phyloP scores from a whole-genome alignment of 805 yeast genomes.

The Starmerella apis region DNA sequence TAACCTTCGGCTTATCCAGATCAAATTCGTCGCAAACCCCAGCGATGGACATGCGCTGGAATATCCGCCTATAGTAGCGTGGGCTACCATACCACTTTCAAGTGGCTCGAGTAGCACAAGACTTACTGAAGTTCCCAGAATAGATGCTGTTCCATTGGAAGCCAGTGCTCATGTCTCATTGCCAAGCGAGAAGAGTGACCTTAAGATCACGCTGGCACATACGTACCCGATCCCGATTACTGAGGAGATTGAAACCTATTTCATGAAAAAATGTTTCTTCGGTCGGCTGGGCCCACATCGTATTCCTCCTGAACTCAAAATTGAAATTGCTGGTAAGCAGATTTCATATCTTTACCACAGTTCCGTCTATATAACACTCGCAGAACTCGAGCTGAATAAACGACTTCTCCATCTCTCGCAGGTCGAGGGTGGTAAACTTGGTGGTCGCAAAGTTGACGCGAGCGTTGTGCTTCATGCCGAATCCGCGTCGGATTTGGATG shows the following conservation, averaged over 20 bases:
- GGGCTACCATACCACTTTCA: slow-evolving; percentile 37
- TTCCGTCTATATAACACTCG: slow-evolving; percentile 38
- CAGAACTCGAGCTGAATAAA: slow-evolving; percentile 36
- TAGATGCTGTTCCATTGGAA: slow-evolving; percentile 41
- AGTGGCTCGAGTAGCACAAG: slow-evolving; percentile 29
- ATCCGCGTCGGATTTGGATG: slow-evolving; percentile 8
- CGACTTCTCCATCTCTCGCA: slow-evolving; percentile 36
- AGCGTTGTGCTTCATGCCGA: slow-evolving; percentile 35
- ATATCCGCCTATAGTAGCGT: slow-evolving; percentile 48
- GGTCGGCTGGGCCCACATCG: slow-evolving; percentile 27
- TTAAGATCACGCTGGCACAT: slow-evolving; percentile 36
- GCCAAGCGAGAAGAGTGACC: slow-evolving; percentile 37
- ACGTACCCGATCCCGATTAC: slow-evolving; percentile 27
- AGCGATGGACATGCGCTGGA: slow-evolving; percentile 21
- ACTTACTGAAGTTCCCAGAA: slow-evolving; percentile 32
- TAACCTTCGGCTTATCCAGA: slow-evolving; percentile 11
- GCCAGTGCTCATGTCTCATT: slow-evolving; percentile 36
- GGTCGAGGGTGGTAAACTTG: slow-evolving; percentile 50
- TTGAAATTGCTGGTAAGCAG: slow-evolving; percentile 34
- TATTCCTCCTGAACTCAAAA: slow-evolving; percentile 35
- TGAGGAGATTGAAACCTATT: slow-evolving; percentile 38
- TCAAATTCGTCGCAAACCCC: slow-evolving; percentile 19
- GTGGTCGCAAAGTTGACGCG: slow-evolving; percentile 45
- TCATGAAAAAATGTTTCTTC: slow-evolving; percentile 27
- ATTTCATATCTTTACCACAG: slow-evolving; percentile 40